Evolutionary conservation across 2,329 filamentous ascomycete genomes (phyloP).

Genomic region (Nemania abortiva): DNA sequence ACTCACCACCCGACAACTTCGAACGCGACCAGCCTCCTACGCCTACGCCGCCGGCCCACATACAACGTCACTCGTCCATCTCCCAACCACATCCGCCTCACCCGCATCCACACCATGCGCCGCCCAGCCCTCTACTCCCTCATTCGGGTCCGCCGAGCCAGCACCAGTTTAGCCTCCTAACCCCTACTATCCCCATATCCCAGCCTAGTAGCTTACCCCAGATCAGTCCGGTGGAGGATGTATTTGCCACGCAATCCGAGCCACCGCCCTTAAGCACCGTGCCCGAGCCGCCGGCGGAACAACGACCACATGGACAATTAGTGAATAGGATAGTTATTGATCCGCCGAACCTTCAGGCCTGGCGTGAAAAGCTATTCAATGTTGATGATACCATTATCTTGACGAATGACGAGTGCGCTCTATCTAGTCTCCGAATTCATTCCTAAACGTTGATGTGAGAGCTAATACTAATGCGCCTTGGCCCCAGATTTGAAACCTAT

Average conservation of each 20-base stretch:
- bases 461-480: constrained; percentile 40
- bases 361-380: constrained; percentile 79
- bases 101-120: constrained; percentile 36
- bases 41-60: constrained; percentile 38
- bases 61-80: constrained; percentile 42
- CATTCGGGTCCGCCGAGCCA: constrained; percentile 50
- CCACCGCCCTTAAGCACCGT: constrained; percentile 41
- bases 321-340: constrained; percentile 70
- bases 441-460: constrained; percentile 12
- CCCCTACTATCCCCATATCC: constrained; percentile 42
- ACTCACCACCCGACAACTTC: constrained; percentile 48
- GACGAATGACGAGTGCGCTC: constrained; percentile 75
- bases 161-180: constrained; percentile 62
- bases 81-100: constrained; percentile 42
- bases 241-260: constrained; percentile 45
- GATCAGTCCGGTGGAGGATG: constrained; percentile 55
- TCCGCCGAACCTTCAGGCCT: constrained; percentile 75
- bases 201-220: constrained; percentile 39
- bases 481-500: constrained; percentile 77
- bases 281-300: constrained; percentile 54
- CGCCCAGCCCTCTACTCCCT: constrained; percentile 51
- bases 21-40: constrained; percentile 51
- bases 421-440: constrained; percentile 4
- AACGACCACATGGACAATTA: constrained; percentile 64
- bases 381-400: constrained; percentile 79